Evolutionary conservation across 2,329 filamentous ascomycete genomes (phyloP).

Genomic region (Monilinia fructigena): DNA sequence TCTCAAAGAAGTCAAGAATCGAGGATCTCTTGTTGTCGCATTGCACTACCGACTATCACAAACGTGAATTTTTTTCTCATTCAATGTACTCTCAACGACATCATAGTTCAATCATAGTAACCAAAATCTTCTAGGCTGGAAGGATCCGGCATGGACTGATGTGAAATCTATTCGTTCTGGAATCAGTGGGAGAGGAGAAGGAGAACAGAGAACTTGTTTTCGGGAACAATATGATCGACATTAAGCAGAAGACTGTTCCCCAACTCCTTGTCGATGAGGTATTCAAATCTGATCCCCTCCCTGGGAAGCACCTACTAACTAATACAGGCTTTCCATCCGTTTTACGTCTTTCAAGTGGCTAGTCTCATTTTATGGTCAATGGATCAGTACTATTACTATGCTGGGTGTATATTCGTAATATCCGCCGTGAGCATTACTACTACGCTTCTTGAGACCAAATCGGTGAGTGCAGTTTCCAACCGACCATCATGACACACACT

Average conservation of each 20-base stretch:
- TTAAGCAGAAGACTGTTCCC: conserved; percentile 80
- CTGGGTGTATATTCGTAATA: conserved; percentile 89
- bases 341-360: conserved; percentile 96
- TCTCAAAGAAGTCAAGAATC: not conserved
- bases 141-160: conserved; percentile 85
- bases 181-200: conserved; percentile 85
- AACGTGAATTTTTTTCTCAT: not conserved
- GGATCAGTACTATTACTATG: conserved; percentile 98
- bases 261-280: conserved; percentile 89
- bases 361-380: conserved; percentile 93
- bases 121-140: conserved; percentile 56
- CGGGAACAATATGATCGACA: conserved; percentile 86
- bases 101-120: conserved; percentile 7
- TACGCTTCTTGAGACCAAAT: conserved; percentile 84
- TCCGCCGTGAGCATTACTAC: conserved; percentile 88
- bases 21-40: not conserved
- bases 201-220: conserved; percentile 81
- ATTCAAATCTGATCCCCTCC: conserved; percentile 23
- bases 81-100: not conserved
- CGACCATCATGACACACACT: conserved; percentile 20
- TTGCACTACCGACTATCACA: not conserved
- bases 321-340: conserved; percentile 92
- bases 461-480: conserved; percentile 51
- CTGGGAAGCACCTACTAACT: conserved; percentile 30
- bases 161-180: conserved; percentile 72